Base-by-base conservation (phyloP, 1,139 yeast genomes). In the Diutina siamensis region DNA sequence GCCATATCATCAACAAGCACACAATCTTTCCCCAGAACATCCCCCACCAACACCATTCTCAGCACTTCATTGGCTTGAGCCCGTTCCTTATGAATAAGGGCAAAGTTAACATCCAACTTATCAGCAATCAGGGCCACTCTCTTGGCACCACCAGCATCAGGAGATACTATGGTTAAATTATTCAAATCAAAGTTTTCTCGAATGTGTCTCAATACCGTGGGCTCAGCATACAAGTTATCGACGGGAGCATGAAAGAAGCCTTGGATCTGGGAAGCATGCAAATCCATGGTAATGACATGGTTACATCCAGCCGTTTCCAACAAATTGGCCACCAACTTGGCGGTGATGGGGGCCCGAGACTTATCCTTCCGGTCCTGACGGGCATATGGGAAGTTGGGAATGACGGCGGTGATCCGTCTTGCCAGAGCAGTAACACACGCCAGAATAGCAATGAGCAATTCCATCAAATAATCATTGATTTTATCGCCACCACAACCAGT, bases 131-230 rank as follows among this genome's bases (percentile, higher is more conserved):
- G 86, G 2, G 98, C 97, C 10, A 95, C 98, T 59, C 98, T 78
- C 64, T 92, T 92, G 49, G 98, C 98, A 48, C 98, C 98, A 57
- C 98, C 98, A 3, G 98, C 98, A 68, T 92, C 98, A 2, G 98
- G 98, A 1, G 97, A 87, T 20, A 88, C 87, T 50, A 92, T 83
- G 49, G 89, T 87, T 34, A 94, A 80, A 40, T 76, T 70, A 55
- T 64, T 66, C 57, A 73, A 80, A 50, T 75, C 72, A 49, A 84
- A 74, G 53, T 80, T 74, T 55, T 86, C 95, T 52, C 78, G 78
- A 51, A 92, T 87, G 60, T 87, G 89, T 58, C 92, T 74, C 49
- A 89, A 86, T 34, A 86, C 96, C 55, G 87, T 80, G 47, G 97
- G 98, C 63, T 92, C 97, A 28, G 96, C 97, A 57, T 89, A 92